phyloP scores from a whole-genome alignment of 805 yeast genomes.

The Saturnispora zaruensis region DNA sequence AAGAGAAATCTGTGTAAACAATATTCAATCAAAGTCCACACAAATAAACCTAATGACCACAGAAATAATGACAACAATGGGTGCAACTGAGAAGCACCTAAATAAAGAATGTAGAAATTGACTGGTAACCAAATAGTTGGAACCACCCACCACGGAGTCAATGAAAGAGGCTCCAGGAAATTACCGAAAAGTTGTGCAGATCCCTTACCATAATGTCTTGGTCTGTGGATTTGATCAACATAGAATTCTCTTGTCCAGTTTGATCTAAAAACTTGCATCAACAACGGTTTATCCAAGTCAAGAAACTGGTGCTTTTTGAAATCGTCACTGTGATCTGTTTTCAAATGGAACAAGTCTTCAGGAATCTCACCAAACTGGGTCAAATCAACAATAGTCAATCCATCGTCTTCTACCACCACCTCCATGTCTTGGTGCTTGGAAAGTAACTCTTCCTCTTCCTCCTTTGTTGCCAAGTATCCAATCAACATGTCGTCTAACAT shows the following conservation, averaged over 20 bases:
- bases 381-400: conserved; percentile 34
- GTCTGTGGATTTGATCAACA: conserved; percentile 93
- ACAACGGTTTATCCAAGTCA: conserved; percentile 74
- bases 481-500: conserved; percentile 76
- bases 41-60: conserved; percentile 73
- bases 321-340: conserved; percentile 72
- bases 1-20: conserved; percentile 81
- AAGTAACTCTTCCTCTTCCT: conserved; percentile 66
- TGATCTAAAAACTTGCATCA: conserved; percentile 70
- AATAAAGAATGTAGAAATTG: conserved; percentile 51
- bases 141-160: conserved; percentile 92
- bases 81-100: conserved; percentile 47
- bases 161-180: conserved; percentile 81
- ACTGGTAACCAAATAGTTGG: conserved; percentile 85
- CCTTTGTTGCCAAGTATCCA: conserved; percentile 74
- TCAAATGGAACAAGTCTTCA: conserved; percentile 62
- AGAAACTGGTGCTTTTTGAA: conserved; percentile 71
- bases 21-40: conserved; percentile 93
- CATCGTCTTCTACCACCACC: conserved; percentile 21
- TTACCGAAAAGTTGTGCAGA: conserved; percentile 95
- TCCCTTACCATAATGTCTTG: conserved; percentile 95
- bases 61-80: conserved; percentile 41
- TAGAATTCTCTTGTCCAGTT: conserved; percentile 82
- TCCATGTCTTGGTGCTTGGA: conserved; percentile 47
- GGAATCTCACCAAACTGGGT: conserved; percentile 60